Percentiles rank a stretch among this genome's conserved stretches.
Evolutionary conservation across 169 alveolate species (phyloP).

Genomic region (Eimeria acervulina): DNA sequence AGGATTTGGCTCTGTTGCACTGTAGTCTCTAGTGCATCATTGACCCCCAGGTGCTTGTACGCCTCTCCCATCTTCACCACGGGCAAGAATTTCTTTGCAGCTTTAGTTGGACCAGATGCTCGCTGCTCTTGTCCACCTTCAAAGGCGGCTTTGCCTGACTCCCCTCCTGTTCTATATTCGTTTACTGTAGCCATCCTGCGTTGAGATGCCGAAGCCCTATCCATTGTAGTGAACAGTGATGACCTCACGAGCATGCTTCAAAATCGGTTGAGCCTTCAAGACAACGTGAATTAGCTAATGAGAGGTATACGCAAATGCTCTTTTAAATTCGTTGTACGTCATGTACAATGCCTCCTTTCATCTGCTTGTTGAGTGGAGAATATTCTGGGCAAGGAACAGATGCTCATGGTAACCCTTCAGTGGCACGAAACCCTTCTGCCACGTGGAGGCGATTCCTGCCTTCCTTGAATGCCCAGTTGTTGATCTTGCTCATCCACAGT

Average conservation of each 20-base stretch:
- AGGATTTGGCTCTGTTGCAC: neutral
- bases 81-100: too few relatives aligned
- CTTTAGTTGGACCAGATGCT: too few relatives aligned
- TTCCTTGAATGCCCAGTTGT: neutral
- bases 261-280: too few relatives aligned
- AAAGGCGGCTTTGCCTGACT: too few relatives aligned
- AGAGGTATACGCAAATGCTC: neutral
- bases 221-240: too few relatives aligned
- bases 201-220: too few relatives aligned
- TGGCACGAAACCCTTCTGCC: conserved; percentile 5
- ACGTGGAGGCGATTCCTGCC: conserved; percentile 13
- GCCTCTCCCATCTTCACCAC: neutral
- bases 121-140: too few relatives aligned
- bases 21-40: neutral
- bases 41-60: neutral
- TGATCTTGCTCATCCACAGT: conserved; percentile 5
- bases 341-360: neutral
- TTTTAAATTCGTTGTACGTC: conserved; percentile 13
- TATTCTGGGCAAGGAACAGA: neutral
- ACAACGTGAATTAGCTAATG: conserved; percentile 7
- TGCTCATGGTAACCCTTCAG: conserved; percentile 19
- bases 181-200: too few relatives aligned
- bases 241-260: too few relatives aligned
- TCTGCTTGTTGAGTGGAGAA: neutral
- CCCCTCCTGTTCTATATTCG: too few relatives aligned